Percentiles rank a stretch among this genome's conserved stretches.
Evolutionary conservation across 1,284 basidiomycete genomes (phyloP).

Genomic region (Ceratobasidium sp.): DNA sequence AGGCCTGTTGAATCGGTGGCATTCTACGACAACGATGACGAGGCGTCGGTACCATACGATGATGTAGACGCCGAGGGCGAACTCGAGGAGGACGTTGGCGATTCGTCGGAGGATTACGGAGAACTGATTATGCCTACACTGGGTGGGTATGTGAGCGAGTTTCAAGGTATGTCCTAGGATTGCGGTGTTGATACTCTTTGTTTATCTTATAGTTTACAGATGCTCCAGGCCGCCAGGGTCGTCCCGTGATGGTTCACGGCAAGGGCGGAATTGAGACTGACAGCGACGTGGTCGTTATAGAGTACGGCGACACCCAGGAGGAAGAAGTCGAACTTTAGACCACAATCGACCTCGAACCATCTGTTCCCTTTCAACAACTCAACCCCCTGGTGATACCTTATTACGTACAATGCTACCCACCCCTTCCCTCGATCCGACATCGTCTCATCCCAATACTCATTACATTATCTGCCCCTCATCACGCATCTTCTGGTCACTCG

Average conservation of each 20-base stretch:
- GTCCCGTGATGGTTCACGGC: constrained; percentile 48
- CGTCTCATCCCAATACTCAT: constrained; percentile 28
- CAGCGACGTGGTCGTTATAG: constrained; percentile 48
- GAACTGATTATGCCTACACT: constrained; percentile 49
- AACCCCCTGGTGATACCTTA: background rate
- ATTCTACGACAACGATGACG: constrained; percentile 41
- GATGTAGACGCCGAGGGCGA: constrained; percentile 49
- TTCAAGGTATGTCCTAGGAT: constrained; percentile 48
- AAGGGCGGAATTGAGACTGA: constrained; percentile 20
- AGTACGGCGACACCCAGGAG: constrained; percentile 50
- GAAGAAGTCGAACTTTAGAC: constrained; percentile 51
- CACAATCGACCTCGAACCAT: constrained; percentile 44
- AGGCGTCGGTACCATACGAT: constrained; percentile 49
- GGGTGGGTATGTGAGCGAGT: constrained; percentile 48
- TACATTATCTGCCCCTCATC: constrained; percentile 14
- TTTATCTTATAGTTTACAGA: no score
- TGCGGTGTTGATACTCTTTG: no score
- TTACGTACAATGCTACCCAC: background rate
- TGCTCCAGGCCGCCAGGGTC: constrained; percentile 45
- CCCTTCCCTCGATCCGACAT: background rate
- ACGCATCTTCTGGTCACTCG: background rate
- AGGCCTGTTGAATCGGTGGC: constrained; percentile 58
- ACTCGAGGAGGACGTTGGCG: constrained; percentile 50
- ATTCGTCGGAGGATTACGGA: constrained; percentile 50
- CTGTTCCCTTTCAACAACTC: background rate